Evolutionary conservation across 805 yeast genomes (phyloP).

Genomic region (Starmerella stigmatis): DNA sequence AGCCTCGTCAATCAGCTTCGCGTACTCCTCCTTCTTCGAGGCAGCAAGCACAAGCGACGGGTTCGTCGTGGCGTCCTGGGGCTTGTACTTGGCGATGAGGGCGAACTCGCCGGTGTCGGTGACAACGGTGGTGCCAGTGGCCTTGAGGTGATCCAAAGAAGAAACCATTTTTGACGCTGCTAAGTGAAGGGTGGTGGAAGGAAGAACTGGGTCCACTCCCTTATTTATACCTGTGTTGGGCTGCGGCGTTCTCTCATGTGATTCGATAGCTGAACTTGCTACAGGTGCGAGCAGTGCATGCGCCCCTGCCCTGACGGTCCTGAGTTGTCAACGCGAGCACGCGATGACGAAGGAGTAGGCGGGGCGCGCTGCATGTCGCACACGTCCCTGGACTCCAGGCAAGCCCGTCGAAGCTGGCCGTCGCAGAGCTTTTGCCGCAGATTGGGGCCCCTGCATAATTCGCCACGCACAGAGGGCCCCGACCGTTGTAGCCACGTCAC

Average conservation of each 20-base stretch:
- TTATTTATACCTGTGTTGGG: constrained; percentile 4
- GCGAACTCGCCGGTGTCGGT: constrained; percentile 99
- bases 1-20: constrained; percentile 81
- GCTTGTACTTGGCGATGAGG: constrained; percentile 90
- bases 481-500: constrained; percentile 6
- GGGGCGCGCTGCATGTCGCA: no score
- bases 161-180: constrained; percentile 37
- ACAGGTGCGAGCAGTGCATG: constrained; percentile 1
- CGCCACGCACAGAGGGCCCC: background rate
- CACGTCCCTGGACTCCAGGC: no score
- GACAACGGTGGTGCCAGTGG: constrained; percentile 91
- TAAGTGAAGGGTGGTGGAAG: background rate
- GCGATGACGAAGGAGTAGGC: no score
- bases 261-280: constrained; percentile 5
- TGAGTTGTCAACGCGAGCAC: no score
- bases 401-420: no score
- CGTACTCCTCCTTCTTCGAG: constrained; percentile 77
- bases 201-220: background rate
- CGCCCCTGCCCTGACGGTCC: background rate
- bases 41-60: constrained; percentile 97
- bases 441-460: background rate
- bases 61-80: constrained; percentile 98
- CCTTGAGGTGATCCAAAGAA: constrained; percentile 85
- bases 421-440: no score
- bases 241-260: constrained; percentile 5